phyloP scores from a whole-genome alignment of 768 basidiomycete species.

The Aureoboletus auriporus region DNA sequence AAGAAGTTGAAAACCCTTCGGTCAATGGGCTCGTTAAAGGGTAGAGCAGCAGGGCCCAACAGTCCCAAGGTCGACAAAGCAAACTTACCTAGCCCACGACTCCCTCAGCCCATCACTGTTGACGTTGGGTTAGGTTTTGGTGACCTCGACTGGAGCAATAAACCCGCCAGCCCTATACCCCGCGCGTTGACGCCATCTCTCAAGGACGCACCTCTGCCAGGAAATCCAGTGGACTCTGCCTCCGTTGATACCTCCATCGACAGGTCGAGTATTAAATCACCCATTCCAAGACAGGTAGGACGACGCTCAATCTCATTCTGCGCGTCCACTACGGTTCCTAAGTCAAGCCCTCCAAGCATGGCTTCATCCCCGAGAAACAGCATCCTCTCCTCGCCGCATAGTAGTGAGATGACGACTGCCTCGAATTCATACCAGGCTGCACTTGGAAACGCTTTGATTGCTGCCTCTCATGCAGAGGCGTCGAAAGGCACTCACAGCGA shows the following conservation, averaged over 20 bases:
- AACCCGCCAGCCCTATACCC: slow-evolving; percentile 12
- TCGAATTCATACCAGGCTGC: slow-evolving; percentile 49
- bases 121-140: slow-evolving; percentile 56
- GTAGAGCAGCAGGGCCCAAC: slow-evolving; percentile 35
- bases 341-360: slow-evolving; percentile 44
- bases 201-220: slow-evolving; percentile 10
- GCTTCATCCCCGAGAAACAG: slow-evolving; percentile 53
- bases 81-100: slow-evolving; percentile 45
- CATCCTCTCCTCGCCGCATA: slow-evolving; percentile 29
- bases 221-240: slow-evolving; percentile 11
- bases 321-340: slow-evolving; percentile 23
- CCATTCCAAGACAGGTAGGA: slow-evolving; percentile 47
- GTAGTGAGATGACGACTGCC: slow-evolving; percentile 19
- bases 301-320: slow-evolving; percentile 71
- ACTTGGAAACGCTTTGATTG: slow-evolving; percentile 86
- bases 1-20: slow-evolving; percentile 70
- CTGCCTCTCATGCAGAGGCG: slow-evolving; percentile 93
- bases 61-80: slow-evolving; percentile 32
- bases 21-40: slow-evolving; percentile 78
- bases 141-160: slow-evolving; percentile 49
- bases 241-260: slow-evolving; percentile 29
- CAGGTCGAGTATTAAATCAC: slow-evolving; percentile 31
- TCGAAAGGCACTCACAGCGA: slow-evolving; percentile 89
- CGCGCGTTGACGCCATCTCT: slow-evolving; percentile 19
- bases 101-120: slow-evolving; percentile 51